Percentiles rank a stretch among this genome's conserved stretches.
Conservation (phyloP, 1,284 basidiomycete species). For the Microbotryum silenes-acaulis region DNA sequence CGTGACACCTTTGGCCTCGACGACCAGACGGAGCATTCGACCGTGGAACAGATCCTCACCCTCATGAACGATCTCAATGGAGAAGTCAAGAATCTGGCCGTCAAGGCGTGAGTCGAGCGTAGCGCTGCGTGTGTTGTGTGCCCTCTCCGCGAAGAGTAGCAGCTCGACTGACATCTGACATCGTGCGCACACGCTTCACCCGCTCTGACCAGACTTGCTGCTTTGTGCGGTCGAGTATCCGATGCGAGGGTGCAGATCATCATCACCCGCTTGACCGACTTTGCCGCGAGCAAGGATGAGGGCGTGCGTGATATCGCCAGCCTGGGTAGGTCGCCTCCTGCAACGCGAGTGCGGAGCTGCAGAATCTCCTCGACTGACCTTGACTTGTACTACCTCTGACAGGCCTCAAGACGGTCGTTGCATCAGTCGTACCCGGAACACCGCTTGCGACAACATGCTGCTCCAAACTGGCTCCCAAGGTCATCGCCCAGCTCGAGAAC, state of each 20-base stretch:
- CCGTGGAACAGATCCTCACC: constrained; percentile 33
- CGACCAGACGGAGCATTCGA: constrained; percentile 46
- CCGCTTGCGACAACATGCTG: constrained; percentile 71
- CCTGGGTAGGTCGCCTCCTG: constrained; percentile 55
- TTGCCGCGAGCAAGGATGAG: constrained; percentile 74
- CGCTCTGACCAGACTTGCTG: constrained; percentile 55
- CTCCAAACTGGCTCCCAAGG: constrained; percentile 73
- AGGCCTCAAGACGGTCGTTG: constrained; percentile 91
- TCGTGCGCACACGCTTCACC: not conserved
- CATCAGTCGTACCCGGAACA: constrained; percentile 73
- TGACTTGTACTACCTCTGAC: constrained; percentile 7
- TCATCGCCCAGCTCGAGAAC: constrained; percentile 66
- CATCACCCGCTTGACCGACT: constrained; percentile 74
- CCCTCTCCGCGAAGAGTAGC: constrained; percentile 31
- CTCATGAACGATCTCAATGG: constrained; percentile 68
- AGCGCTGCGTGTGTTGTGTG: too few species aligned
- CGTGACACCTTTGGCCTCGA: constrained; percentile 65
- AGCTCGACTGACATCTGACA: constrained; percentile 17
- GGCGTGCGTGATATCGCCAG: constrained; percentile 88
- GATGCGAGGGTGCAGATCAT: constrained; percentile 74
- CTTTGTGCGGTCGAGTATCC: constrained; percentile 75
- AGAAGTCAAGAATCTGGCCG: constrained; percentile 96
- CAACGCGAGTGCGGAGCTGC: not conserved
- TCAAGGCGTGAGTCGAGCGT: constrained; percentile 63
- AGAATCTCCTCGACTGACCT: not conserved